Percentiles rank a stretch among this genome's conserved stretches.
These are phyloP conservation scores for Jackrogersella multiformis DNA, from an alignment of 495 filamentous ascomycete species.

Conservation along the genomic window DNA sequence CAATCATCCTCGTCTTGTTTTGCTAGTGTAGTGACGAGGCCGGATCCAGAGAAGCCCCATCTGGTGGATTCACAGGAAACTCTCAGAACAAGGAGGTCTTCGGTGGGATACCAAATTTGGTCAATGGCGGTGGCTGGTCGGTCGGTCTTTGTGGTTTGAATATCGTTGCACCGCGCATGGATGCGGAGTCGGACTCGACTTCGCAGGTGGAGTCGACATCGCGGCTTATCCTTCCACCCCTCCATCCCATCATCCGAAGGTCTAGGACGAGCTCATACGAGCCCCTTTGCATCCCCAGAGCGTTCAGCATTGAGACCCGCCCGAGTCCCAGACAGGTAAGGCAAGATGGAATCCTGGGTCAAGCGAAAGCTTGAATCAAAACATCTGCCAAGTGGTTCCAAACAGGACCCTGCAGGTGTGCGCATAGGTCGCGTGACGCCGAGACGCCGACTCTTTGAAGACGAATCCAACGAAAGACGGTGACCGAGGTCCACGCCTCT, in stretches of 20 bases:
- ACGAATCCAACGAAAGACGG: slow-evolving; percentile 16
- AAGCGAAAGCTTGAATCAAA: slow-evolving; percentile 17
- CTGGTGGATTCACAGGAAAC: slow-evolving; percentile 19
- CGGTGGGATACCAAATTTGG: slow-evolving; percentile 32
- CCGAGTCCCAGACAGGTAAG: slow-evolving; percentile 2
- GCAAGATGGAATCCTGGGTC: slow-evolving; percentile 21
- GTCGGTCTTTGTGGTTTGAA: slow-evolving; percentile 21
- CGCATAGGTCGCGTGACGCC: slow-evolving; percentile 27
- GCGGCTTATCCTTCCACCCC: slow-evolving; percentile 11
- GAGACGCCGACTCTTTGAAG: neutral
- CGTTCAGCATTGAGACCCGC: slow-evolving; percentile 6
- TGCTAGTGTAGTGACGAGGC: slow-evolving; percentile 9
- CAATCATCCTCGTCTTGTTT: slow-evolving; percentile 6
- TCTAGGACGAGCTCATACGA: slow-evolving; percentile 12
- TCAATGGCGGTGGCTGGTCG: slow-evolving; percentile 28
- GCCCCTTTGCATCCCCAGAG: slow-evolving; percentile 9
- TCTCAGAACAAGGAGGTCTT: slow-evolving; percentile 7
- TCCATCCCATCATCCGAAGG: slow-evolving; percentile 15
- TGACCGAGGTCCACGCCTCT: slow-evolving; percentile 9
- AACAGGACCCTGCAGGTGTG: slow-evolving; percentile 15
- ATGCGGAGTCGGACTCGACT: slow-evolving; percentile 28
- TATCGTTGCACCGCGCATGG: slow-evolving; percentile 29
- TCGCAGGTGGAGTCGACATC: slow-evolving; percentile 29
- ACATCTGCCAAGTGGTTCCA: slow-evolving; percentile 27
- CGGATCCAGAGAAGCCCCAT: neutral